phyloP scores from a whole-genome alignment of 129 eudicot genomes.

The Artemisia argyi region DNA sequence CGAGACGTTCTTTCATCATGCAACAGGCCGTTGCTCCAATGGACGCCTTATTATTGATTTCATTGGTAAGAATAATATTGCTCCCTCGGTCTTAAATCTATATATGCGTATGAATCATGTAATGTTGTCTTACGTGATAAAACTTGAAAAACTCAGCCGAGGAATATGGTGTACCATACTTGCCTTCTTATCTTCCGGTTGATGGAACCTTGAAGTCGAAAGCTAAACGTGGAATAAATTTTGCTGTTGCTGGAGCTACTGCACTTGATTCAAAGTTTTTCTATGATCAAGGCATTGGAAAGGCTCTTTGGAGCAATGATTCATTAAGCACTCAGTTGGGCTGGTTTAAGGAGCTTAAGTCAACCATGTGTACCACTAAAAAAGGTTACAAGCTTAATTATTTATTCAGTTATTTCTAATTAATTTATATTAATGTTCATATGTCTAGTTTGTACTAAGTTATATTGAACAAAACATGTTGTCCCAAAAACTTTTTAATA shows the following conservation, averaged over 20 bases:
- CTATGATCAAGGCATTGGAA: constrained; percentile 45
- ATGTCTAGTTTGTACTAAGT: too few species aligned
- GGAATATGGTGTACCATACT: constrained; percentile 61
- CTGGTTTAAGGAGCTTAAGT: constrained; percentile 67
- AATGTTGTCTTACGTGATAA: too few species aligned
- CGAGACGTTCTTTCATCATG: constrained; percentile 51
- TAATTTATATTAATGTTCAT: too few species aligned
- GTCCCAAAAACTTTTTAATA: too few species aligned
- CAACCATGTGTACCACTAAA: constrained; percentile 53
- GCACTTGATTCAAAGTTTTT: constrained; percentile 62
- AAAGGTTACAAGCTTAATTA: constrained; percentile 37
- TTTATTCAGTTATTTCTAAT: neutral
- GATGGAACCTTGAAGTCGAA: constrained; percentile 30
- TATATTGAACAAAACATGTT: too few species aligned
- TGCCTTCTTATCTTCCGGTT: constrained; percentile 57
- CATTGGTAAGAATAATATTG: constrained; percentile 41
- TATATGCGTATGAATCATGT: too few species aligned
- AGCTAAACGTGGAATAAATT: constrained; percentile 59
- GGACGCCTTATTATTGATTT: constrained; percentile 75
- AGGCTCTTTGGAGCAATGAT: constrained; percentile 63
- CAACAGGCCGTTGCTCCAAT: constrained; percentile 88
- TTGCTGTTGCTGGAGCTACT: constrained; percentile 87
- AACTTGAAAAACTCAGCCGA: constrained; percentile 43
- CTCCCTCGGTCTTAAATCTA: too few species aligned
- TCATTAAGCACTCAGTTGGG: constrained; percentile 60